A percentile compares a stretch with the other conserved stretches of the same genome.
These are phyloP conservation scores for Calonectria pauciramosa DNA, from an alignment of 2,329 filamentous ascomycete genomes.

Conservation along the genomic window DNA sequence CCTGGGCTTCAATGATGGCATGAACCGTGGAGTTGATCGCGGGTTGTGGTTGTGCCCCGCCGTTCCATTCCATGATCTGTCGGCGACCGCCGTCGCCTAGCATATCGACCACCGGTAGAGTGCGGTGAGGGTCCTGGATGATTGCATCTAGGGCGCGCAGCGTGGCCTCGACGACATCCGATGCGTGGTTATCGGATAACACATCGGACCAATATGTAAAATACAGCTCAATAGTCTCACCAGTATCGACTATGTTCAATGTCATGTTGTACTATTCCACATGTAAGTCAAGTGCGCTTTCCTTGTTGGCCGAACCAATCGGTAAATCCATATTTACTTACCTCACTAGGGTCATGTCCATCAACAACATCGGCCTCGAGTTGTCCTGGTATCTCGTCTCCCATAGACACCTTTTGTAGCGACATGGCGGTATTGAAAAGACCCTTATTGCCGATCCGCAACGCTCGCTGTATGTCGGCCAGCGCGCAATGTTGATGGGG, in stretches of 20 bases:
- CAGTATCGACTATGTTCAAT: not conserved
- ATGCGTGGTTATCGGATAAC: not conserved
- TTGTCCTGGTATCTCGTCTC: not conserved
- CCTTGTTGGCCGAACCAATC: too few relatives aligned
- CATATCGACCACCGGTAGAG: not conserved
- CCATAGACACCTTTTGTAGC: not conserved
- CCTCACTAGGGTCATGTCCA: not conserved
- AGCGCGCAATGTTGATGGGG: slow-evolving; percentile 5
- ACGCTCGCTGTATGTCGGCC: not conserved
- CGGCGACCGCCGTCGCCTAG: not conserved
- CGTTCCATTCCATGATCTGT: not conserved
- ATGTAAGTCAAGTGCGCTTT: not conserved
- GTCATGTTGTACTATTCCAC: not conserved
- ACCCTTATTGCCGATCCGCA: not conserved
- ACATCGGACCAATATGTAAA: not conserved
- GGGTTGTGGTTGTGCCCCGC: not conserved
- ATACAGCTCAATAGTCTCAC: not conserved
- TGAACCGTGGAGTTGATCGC: not conserved
- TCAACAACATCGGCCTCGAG: not conserved
- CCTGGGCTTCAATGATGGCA: not conserved
- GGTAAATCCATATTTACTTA: not conserved
- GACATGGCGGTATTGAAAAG: slow-evolving; percentile 16
- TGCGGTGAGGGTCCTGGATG: not conserved
- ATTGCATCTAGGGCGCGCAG: not conserved
- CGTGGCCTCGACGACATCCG: not conserved